A percentile compares a stretch with the other conserved stretches of the same genome.
Conservation (phyloP, 805 yeast genomes). For the Saccharomycopsis schoenii region DNA sequence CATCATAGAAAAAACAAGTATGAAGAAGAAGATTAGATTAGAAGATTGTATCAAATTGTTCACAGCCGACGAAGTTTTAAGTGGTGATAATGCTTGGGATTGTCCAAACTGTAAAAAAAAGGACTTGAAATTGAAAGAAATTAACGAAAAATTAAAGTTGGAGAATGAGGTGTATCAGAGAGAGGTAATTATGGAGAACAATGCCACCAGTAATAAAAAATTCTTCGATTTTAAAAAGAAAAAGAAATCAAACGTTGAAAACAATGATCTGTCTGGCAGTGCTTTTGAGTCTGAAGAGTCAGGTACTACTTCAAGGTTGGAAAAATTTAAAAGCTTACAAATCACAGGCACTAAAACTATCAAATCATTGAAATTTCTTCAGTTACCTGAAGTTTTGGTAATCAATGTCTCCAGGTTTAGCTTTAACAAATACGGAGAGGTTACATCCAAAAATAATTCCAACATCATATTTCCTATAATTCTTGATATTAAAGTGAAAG, state of each 20-base stretch:
- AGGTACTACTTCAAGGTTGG: background rate
- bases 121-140: constrained; percentile 17
- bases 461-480: constrained; percentile 46
- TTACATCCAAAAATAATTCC: constrained; percentile 36
- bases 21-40: constrained; percentile 31
- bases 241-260: background rate
- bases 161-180: constrained; percentile 4
- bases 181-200: background rate
- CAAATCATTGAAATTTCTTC: constrained; percentile 64
- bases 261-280: background rate
- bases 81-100: constrained; percentile 75
- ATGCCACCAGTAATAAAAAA: background rate
- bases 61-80: constrained; percentile 52
- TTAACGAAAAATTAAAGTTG: constrained; percentile 1
- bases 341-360: constrained; percentile 32
- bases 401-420: constrained; percentile 78
- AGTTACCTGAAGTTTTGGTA: constrained; percentile 70
- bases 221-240: background rate
- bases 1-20: constrained; percentile 36
- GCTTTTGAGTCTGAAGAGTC: background rate
- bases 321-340: constrained; percentile 14
- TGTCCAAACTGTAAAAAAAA: constrained; percentile 58
- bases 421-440: constrained; percentile 36
- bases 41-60: constrained; percentile 57
- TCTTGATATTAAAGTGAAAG: constrained; percentile 37